Percentiles rank a stretch among this genome's conserved stretches.
Conservation (phyloP, 805 yeast species). For the Sungouiozyma ichnusensis region DNA sequence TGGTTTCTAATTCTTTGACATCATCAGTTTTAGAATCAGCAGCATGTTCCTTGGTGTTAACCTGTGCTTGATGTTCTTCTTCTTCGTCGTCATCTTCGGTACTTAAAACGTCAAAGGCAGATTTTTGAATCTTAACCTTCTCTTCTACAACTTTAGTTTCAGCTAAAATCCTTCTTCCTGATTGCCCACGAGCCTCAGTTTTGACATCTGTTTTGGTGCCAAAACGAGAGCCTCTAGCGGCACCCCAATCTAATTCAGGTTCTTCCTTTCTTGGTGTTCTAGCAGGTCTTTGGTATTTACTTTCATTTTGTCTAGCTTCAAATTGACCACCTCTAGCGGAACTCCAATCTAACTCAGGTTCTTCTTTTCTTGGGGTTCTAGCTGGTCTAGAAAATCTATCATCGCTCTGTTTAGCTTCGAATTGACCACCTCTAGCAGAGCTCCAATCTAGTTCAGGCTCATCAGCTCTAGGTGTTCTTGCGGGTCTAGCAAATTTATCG, state of each 20-base stretch:
- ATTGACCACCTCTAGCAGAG: slow-evolving; percentile 39
- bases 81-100: slow-evolving; percentile 44
- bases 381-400: slow-evolving; percentile 13
- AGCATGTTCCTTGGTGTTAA: slow-evolving; percentile 2
- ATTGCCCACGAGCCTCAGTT: slow-evolving; percentile 20
- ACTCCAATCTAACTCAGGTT: slow-evolving; percentile 39
- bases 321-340: slow-evolving; percentile 40
- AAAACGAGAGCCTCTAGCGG: slow-evolving; percentile 30
- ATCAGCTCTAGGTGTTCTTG: slow-evolving; percentile 23
- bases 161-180: slow-evolving; percentile 5
- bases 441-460: slow-evolving; percentile 40
- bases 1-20: slow-evolving; percentile 26
- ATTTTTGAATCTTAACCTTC: slow-evolving; percentile 31
- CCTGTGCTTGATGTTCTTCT: slow-evolving; percentile 21
- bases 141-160: slow-evolving; percentile 21
- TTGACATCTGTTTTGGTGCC: slow-evolving; percentile 25
- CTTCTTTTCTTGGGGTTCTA: slow-evolving; percentile 26
- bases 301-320: slow-evolving; percentile 27
- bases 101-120: slow-evolving; percentile 41
- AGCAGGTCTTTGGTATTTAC: slow-evolving; percentile 12
- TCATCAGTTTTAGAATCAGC: slow-evolving; percentile 9
- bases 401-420: slow-evolving; percentile 21
- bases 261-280: slow-evolving; percentile 29
- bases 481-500: slow-evolving; percentile 5
- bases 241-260: slow-evolving; percentile 27